Evolutionary conservation across 768 basidiomycete genomes (phyloP).

Genomic region (Imleria badia): DNA sequence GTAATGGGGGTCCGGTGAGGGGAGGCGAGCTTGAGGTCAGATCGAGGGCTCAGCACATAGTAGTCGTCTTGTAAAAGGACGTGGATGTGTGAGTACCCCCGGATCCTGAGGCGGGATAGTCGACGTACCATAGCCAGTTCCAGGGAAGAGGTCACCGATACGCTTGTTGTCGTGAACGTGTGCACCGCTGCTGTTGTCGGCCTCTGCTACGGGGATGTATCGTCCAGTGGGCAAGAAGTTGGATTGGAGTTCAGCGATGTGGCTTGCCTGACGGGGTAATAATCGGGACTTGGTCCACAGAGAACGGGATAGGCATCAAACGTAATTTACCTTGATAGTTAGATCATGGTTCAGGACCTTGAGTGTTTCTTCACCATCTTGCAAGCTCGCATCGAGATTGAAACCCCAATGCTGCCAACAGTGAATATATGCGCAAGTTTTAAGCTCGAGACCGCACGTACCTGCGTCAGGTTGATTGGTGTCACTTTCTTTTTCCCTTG

Average conservation of each 20-base stretch:
- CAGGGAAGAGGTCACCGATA: conserved; percentile 60
- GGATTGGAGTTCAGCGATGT: conserved; percentile 51
- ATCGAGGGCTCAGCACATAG: conserved; percentile 50
- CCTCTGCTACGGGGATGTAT: conserved; percentile 46
- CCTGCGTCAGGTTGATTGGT: conserved; percentile 76
- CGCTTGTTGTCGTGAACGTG: conserved; percentile 50
- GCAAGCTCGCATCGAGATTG: conserved; percentile 71
- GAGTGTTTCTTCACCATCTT: conserved; percentile 40
- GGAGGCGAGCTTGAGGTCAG: conserved; percentile 31
- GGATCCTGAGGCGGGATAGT: background rate
- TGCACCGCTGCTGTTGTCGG: conserved; percentile 34
- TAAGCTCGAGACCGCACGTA: conserved; percentile 27
- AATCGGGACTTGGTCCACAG: background rate
- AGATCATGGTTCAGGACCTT: conserved; percentile 52
- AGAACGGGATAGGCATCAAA: background rate
- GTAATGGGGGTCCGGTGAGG: conserved; percentile 50
- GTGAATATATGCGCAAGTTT: background rate
- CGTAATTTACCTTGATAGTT: conserved; percentile 36
- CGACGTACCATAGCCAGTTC: conserved; percentile 55
- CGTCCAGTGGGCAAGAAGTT: conserved; percentile 53
- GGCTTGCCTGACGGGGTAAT: conserved; percentile 43
- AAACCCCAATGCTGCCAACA: conserved; percentile 72
- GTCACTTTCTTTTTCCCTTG: conserved; percentile 49
- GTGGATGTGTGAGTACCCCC: background rate
- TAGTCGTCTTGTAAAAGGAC: conserved; percentile 56